These are phyloP conservation scores for Chalciporus sp. DNA, from an alignment of 1,284 basidiomycete genomes.

Conservation along the genomic window DNA sequence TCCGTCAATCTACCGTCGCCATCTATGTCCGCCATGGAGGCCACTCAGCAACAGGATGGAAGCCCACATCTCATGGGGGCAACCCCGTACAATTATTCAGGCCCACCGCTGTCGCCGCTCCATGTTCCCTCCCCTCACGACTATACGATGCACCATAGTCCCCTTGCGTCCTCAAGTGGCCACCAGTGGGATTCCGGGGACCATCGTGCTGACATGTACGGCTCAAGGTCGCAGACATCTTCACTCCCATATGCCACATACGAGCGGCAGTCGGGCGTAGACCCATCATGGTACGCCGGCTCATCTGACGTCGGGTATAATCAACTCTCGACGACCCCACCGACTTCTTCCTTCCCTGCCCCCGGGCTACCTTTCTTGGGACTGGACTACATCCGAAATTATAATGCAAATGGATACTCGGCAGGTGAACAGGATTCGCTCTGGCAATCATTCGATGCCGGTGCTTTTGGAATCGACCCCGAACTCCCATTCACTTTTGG, in stretches of 20 bases:
- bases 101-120: conserved; percentile 50
- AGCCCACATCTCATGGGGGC: conserved; percentile 44
- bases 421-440: conserved; percentile 62
- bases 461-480: conserved; percentile 71
- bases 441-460: conserved; percentile 74
- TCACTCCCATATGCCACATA: conserved; percentile 41
- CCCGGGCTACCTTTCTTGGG: conserved; percentile 78
- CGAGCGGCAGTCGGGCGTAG: conserved; percentile 45
- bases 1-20: conserved; percentile 74
- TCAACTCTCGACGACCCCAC: conserved; percentile 57
- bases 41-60: conserved; percentile 44
- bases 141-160: conserved; percentile 50
- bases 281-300: conserved; percentile 48
- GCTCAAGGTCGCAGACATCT: conserved; percentile 41
- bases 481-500: conserved; percentile 67
- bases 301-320: conserved; percentile 42
- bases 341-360: conserved; percentile 61
- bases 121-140: conserved; percentile 56
- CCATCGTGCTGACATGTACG: conserved; percentile 43
- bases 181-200: conserved; percentile 50
- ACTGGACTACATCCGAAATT: conserved; percentile 78
- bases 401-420: conserved; percentile 47
- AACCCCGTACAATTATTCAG: conserved; percentile 42
- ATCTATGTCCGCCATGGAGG: conserved; percentile 46
- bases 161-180: conserved; percentile 39